Percentiles rank a stretch among this genome's conserved stretches.
Conservation (phyloP, 345 rosid species). For the Heritiera fomes region DNA sequence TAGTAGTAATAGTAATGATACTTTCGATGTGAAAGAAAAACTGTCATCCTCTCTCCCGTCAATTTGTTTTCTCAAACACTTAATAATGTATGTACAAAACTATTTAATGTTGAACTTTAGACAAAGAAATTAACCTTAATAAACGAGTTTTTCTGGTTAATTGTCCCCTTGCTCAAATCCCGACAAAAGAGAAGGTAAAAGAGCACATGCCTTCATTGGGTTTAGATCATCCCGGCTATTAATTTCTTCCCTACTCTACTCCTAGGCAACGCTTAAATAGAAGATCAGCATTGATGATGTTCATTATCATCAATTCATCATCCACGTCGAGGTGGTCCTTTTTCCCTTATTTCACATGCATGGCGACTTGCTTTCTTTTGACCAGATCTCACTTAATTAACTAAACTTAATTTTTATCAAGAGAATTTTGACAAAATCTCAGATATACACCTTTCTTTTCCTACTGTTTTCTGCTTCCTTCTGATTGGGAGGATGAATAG, state of each 20-base stretch:
- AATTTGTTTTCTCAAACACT: not conserved
- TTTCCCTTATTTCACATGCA: not conserved
- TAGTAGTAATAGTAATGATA: no score
- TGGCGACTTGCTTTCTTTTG: not conserved
- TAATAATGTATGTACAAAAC: no score
- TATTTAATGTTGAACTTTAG: not conserved
- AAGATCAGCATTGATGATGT: not conserved
- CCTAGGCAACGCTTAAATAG: not conserved
- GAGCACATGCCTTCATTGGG: not conserved
- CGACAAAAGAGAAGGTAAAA: not conserved
- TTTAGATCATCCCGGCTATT: not conserved
- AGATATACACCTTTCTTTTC: not conserved
- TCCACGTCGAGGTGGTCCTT: constrained; percentile 13
- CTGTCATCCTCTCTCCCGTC: not conserved
- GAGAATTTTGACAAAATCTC: not conserved
- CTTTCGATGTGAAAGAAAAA: no score
- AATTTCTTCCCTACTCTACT: not conserved
- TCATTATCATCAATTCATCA: constrained; percentile 1
- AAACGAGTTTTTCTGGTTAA: not conserved
- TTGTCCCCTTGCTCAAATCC: not conserved
- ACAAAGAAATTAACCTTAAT: not conserved
- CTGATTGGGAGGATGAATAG: constrained; percentile 1
- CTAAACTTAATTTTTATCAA: not conserved
- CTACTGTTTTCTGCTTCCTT: not conserved
- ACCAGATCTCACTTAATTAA: not conserved